Conservation (phyloP, 768 basidiomycete species). For the Candolleomyces aberdarensis region DNA sequence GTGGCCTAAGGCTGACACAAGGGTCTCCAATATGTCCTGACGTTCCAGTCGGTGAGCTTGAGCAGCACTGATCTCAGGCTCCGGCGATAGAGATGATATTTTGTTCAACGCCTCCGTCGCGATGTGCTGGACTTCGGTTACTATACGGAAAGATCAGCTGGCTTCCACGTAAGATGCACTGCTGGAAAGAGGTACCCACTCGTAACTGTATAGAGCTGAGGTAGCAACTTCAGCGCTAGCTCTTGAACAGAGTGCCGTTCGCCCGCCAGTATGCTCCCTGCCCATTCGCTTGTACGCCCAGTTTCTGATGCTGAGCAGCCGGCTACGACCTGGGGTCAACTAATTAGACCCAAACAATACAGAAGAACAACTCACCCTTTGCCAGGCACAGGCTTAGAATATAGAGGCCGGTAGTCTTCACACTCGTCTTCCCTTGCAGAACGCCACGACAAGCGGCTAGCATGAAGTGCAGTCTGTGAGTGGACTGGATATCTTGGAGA, state of each 20-base stretch:
- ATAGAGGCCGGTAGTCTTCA: background rate
- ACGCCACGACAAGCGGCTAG: background rate
- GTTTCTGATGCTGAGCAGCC: background rate
- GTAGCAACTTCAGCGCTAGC: background rate
- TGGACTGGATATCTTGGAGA: background rate
- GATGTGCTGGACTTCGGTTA: background rate
- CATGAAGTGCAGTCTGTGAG: background rate
- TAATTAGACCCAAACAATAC: background rate
- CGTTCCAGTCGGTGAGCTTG: background rate
- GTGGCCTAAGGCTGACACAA: background rate
- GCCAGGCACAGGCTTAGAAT: background rate
- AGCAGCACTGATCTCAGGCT: no score
- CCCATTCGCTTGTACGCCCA: slow-evolving; percentile 3
- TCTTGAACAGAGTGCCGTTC: background rate
- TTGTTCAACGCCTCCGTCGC: background rate
- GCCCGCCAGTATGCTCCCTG: background rate
- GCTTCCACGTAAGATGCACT: background rate
- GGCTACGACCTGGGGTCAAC: background rate
- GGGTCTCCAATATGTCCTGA: background rate
- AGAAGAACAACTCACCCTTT: background rate
- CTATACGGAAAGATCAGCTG: background rate
- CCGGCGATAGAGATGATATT: background rate
- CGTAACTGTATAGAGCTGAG: background rate
- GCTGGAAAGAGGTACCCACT: background rate
- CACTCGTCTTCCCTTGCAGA: background rate